These are phyloP conservation scores for Pythium volutum DNA, from an alignment of 352 stramenopile species.

Conservation along the genomic window DNA sequence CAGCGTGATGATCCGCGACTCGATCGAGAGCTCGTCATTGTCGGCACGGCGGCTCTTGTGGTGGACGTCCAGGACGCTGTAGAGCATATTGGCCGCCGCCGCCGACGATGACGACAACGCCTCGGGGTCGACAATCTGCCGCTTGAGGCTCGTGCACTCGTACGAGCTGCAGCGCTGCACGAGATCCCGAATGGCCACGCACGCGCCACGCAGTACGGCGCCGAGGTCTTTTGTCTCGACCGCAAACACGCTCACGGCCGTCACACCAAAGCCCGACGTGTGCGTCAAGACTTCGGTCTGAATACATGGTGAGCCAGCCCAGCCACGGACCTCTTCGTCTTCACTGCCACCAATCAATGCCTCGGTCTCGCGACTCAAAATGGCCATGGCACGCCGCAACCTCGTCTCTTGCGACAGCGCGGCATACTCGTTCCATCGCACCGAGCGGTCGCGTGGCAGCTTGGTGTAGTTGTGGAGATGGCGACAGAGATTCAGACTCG, in stretches of 20 bases:
- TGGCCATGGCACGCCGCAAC: conserved; percentile 4
- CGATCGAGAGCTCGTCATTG: conserved; percentile 23
- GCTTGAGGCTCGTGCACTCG: conserved; percentile 20
- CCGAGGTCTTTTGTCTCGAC: conserved; percentile 31
- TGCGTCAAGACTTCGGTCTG: not conserved
- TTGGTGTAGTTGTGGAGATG: conserved; percentile 25
- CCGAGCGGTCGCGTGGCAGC: conserved; percentile 4
- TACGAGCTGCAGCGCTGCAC: conserved; percentile 31
- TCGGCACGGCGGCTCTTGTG: conserved; percentile 5
- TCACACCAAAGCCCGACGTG: conserved; percentile 20
- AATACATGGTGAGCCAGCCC: not conserved
- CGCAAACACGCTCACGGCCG: conserved; percentile 34
- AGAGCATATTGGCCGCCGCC: conserved; percentile 12
- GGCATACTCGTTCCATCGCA: conserved; percentile 12
- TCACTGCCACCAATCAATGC: too few relatives aligned
- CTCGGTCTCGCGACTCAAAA: conserved; percentile 15
- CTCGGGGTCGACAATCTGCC: conserved; percentile 15
- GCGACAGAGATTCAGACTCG: conserved; percentile 19
- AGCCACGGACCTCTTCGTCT: too few relatives aligned
- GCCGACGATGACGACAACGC: too few relatives aligned
- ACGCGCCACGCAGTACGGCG: conserved; percentile 26
- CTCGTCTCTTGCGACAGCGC: conserved; percentile 7
- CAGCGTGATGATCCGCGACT: conserved; percentile 26
- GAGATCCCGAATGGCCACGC: conserved; percentile 25
- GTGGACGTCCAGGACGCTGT: conserved; percentile 8